A percentile compares a stretch with the other conserved stretches of the same genome.
phyloP scores from a whole-genome alignment of 2,329 filamentous ascomycete genomes.

The Penicillium sp. region DNA sequence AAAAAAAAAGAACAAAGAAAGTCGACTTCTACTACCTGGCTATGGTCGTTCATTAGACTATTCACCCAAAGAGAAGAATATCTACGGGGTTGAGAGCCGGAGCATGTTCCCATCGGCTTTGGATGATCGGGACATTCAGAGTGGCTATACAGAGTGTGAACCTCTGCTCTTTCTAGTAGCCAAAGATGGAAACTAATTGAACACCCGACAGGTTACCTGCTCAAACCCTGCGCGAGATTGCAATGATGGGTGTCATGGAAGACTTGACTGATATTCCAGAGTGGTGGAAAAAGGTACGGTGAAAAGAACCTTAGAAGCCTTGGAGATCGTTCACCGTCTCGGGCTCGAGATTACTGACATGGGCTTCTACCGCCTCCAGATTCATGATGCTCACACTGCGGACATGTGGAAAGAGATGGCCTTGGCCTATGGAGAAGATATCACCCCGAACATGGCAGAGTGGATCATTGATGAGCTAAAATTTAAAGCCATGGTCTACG shows the following conservation, averaged over 20 bases:
- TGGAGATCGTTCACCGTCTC: neutral
- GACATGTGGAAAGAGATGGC: conserved; percentile 30
- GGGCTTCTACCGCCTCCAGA: conserved; percentile 8
- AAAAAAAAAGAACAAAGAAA: conserved; percentile 11
- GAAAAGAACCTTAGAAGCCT: neutral
- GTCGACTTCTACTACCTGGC: conserved; percentile 27
- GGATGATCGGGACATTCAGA: conserved; percentile 27
- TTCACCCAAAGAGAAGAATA: conserved; percentile 18
- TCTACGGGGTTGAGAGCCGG: conserved; percentile 25
- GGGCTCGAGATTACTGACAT: neutral
- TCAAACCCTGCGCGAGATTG: conserved; percentile 33
- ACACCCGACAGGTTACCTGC: conserved; percentile 18
- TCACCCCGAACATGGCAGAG: conserved; percentile 33
- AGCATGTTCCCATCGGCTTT: conserved; percentile 30
- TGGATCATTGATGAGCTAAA: conserved; percentile 45
- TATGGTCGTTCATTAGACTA: conserved; percentile 29
- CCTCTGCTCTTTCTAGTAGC: neutral
- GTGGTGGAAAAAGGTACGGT: conserved; percentile 34
- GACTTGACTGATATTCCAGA: conserved; percentile 36
- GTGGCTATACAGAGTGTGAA: conserved; percentile 25
- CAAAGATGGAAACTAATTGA: neutral
- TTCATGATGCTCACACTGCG: conserved; percentile 28
- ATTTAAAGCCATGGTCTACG: conserved; percentile 46
- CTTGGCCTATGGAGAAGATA: conserved; percentile 16
- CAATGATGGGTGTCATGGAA: conserved; percentile 38